Percentiles rank a stretch among this genome's conserved stretches.
Evolutionary conservation across 2,329 filamentous ascomycete species (phyloP).

Genomic region (Emericellopsis cladophorae): DNA sequence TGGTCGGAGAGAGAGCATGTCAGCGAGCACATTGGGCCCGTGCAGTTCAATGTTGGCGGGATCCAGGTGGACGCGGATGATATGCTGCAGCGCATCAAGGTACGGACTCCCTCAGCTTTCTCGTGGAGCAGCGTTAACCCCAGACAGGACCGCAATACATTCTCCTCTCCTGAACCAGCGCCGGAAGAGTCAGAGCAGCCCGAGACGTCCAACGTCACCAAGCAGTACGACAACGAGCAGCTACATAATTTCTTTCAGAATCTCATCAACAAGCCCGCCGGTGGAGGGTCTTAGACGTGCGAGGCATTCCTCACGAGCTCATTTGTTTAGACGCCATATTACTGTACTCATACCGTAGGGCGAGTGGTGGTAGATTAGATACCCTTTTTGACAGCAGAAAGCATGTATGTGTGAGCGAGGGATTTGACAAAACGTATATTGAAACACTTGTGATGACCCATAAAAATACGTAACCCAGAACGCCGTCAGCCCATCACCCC

Average conservation of each 20-base stretch:
- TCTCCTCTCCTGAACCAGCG: slow-evolving; percentile 30
- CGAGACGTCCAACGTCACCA: slow-evolving; percentile 26
- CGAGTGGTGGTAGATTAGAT: too few relatives aligned
- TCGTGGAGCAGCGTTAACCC: neutral
- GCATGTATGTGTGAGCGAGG: too few relatives aligned
- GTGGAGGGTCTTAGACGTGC: too few relatives aligned
- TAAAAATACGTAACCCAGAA: too few relatives aligned
- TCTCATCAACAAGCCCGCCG: slow-evolving; percentile 29
- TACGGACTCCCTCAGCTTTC: slow-evolving; percentile 22
- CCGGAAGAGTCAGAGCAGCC: slow-evolving; percentile 20
- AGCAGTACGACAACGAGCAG: slow-evolving; percentile 38
- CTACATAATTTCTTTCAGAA: slow-evolving; percentile 47
- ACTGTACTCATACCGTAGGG: too few relatives aligned
- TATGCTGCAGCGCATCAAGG: slow-evolving; percentile 78
- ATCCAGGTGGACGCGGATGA: slow-evolving; percentile 94
- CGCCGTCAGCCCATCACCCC: too few relatives aligned
- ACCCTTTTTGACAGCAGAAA: too few relatives aligned
- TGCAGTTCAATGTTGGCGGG: slow-evolving; percentile 96
- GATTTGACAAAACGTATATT: too few relatives aligned
- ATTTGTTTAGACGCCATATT: too few relatives aligned
- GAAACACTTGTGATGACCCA: too few relatives aligned
- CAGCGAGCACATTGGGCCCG: slow-evolving; percentile 79
- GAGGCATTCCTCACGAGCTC: too few relatives aligned
- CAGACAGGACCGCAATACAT: slow-evolving; percentile 42
- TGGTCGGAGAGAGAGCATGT: slow-evolving; percentile 29